These are phyloP conservation scores for Ogataea pignaliae DNA, from an alignment of 805 yeast species.

Conservation along the genomic window DNA sequence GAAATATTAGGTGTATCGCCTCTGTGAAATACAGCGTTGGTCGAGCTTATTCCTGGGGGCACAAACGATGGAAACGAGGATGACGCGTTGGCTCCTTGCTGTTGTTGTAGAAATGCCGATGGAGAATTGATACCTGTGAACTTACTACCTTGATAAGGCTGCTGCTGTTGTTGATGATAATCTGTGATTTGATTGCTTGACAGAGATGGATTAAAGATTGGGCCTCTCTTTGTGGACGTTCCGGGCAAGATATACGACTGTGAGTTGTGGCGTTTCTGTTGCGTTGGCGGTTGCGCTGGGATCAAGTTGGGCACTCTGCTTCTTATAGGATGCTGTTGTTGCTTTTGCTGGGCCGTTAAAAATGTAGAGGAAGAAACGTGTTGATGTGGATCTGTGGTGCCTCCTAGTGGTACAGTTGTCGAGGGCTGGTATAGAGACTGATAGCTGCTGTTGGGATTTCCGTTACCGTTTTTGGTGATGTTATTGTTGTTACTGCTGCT, in stretches of 20 bases:
- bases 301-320: constrained; percentile 13
- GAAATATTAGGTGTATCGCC: background rate
- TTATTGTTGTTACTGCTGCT: background rate
- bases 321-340: constrained; percentile 2
- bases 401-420: background rate
- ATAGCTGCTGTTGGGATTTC: background rate
- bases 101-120: too few species aligned
- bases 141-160: too few species aligned
- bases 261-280: constrained; percentile 29
- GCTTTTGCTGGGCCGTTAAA: background rate
- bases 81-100: too few species aligned
- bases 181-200: background rate
- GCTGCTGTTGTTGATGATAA: too few species aligned
- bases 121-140: too few species aligned
- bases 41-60: too few species aligned
- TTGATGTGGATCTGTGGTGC: too few species aligned
- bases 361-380: too few species aligned
- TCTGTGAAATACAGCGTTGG: background rate
- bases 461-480: background rate
- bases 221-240: constrained; percentile 21
- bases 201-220: constrained; percentile 5
- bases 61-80: too few species aligned
- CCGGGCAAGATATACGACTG: constrained; percentile 23
- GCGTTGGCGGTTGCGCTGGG: constrained; percentile 19
- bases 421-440: background rate